These are phyloP conservation scores for Cladosporium sp. DNA, from an alignment of 2,329 filamentous ascomycete genomes.

Conservation along the genomic window DNA sequence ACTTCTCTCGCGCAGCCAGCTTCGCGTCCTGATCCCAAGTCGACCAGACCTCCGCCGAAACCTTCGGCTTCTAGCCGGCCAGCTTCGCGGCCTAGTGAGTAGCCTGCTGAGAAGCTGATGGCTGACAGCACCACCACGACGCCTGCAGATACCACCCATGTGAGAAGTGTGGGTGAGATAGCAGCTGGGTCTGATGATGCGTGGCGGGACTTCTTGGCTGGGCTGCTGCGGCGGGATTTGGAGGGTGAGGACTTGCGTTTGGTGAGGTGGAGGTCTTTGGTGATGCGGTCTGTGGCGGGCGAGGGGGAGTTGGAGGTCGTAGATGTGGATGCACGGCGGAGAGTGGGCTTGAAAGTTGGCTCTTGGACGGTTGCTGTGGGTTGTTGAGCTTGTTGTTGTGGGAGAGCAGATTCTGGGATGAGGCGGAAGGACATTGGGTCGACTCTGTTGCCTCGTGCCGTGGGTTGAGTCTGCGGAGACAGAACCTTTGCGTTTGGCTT, in stretches of 20 bases:
- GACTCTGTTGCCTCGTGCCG: constrained; percentile 38
- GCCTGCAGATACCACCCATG: constrained; percentile 66
- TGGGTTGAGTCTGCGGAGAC: constrained; percentile 43
- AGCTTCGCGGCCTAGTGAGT: constrained; percentile 62
- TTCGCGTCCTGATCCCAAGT: constrained; percentile 27
- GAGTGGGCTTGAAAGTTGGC: constrained; percentile 40
- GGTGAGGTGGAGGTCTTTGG: constrained; percentile 22
- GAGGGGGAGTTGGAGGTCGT: constrained; percentile 33
- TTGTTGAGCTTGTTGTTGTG: constrained; percentile 31
- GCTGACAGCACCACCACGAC: constrained; percentile 66
- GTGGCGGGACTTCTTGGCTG: constrained; percentile 46
- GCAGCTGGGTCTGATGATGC: constrained; percentile 35
- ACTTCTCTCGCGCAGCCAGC: constrained; percentile 38
- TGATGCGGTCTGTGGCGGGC: constrained; percentile 15
- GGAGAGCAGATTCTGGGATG: constrained; percentile 60
- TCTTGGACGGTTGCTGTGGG: constrained; percentile 29
- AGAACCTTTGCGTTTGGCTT: constrained; percentile 54
- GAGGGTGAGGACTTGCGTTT: constrained; percentile 49
- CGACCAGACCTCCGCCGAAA: constrained; percentile 27
- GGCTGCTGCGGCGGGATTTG: constrained; percentile 38
- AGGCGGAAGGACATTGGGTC: constrained; percentile 59
- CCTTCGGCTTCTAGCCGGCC: constrained; percentile 52
- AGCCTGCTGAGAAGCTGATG: constrained; percentile 66
- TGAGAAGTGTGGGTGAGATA: constrained; percentile 62
- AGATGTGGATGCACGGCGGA: constrained; percentile 37